These are phyloP conservation scores for Schoenoplectus tabernaemontani DNA, from an alignment of 202 grass and related monocot genomes.

Conservation along the genomic window DNA sequence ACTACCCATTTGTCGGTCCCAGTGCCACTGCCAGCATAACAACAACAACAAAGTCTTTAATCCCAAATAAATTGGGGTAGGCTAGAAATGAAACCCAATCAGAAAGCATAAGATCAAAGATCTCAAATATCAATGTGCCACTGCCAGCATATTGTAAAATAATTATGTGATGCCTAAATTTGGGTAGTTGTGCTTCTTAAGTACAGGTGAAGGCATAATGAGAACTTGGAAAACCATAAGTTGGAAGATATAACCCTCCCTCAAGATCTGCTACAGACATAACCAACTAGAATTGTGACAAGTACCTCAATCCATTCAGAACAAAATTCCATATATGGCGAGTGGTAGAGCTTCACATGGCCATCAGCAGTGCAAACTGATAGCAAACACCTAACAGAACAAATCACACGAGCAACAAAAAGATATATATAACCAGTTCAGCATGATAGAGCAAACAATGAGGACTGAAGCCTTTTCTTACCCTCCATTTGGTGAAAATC, in stretches of 20 bases:
- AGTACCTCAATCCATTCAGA: constrained; percentile 83
- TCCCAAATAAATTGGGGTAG: too few species aligned
- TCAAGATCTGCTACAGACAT: neutral
- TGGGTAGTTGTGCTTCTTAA: neutral
- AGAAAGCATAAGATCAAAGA: too few species aligned
- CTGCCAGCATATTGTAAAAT: neutral
- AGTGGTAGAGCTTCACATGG: constrained; percentile 63
- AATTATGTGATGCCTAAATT: neutral
- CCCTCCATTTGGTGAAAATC: constrained; percentile 72
- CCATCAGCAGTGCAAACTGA: constrained; percentile 64
- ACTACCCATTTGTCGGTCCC: neutral
- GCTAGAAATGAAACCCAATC: too few species aligned
- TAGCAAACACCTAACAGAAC: constrained; percentile 55
- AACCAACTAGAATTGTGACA: neutral
- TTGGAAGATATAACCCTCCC: neutral
- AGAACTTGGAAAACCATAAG: neutral
- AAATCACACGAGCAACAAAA: constrained; percentile 22
- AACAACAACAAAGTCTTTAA: too few species aligned
- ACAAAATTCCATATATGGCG: constrained; percentile 54
- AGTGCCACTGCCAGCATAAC: neutral
- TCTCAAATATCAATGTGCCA: too few species aligned
- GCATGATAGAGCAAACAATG: neutral
- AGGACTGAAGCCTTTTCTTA: constrained; percentile 18
- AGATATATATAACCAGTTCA: neutral
- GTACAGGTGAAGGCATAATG: neutral